Conservation (phyloP, 2,329 filamentous ascomycete species). For the Celoporthe dispersa region DNA sequence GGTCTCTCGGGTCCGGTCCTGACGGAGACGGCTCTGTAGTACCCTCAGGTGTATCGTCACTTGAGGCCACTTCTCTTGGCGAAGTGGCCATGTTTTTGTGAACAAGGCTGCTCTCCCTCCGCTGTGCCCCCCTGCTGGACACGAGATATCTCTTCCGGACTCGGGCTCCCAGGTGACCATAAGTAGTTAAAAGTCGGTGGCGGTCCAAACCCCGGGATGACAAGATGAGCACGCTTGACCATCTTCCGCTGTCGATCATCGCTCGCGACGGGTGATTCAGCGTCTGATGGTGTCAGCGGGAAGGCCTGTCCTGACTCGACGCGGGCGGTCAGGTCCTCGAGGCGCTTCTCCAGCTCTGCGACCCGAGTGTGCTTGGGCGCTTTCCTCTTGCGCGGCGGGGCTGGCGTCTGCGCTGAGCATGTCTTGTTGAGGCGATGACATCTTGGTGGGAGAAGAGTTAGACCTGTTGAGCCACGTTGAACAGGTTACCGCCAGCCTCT, state of each 20-base stretch:
- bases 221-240: not conserved
- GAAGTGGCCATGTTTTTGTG: not conserved
- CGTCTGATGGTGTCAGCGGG: constrained; percentile 31
- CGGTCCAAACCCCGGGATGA: not conserved
- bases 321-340: constrained; percentile 54
- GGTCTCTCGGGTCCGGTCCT: not conserved
- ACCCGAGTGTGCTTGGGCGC: constrained; percentile 53
- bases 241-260: not conserved
- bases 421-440: constrained; percentile 53
- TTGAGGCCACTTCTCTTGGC: not conserved
- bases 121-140: not conserved
- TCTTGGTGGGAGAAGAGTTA: constrained; percentile 36
- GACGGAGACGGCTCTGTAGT: not conserved
- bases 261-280: constrained; percentile 6
- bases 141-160: not conserved
- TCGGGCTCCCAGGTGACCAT: not conserved
- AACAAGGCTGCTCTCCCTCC: not conserved
- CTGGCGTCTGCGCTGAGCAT: constrained; percentile 52
- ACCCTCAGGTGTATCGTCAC: not conserved
- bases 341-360: constrained; percentile 54
- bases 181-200: not conserved
- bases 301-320: constrained; percentile 39
- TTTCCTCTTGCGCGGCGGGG: constrained; percentile 52
- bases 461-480: not conserved
- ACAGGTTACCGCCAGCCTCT: not conserved